Conservation (phyloP, 768 basidiomycete species). For the Leccinum rimulosum region DNA sequence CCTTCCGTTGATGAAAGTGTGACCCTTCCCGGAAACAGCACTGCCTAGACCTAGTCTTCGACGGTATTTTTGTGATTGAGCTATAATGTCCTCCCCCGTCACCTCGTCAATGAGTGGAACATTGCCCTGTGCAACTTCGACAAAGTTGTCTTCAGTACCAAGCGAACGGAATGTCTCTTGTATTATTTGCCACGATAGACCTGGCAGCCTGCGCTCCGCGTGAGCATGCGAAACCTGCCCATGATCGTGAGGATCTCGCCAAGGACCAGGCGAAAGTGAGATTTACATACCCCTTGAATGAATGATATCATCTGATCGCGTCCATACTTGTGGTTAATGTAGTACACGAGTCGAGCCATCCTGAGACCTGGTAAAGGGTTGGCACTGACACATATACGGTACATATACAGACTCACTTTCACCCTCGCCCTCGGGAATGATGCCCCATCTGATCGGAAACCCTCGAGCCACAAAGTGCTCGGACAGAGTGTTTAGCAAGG, state of each 20-base stretch:
- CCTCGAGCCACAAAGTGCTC: constrained; percentile 67
- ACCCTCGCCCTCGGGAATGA: constrained; percentile 64
- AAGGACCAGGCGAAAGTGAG: background rate
- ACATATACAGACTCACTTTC: constrained; percentile 31
- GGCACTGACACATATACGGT: background rate
- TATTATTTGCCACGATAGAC: constrained; percentile 45
- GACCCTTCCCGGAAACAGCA: constrained; percentile 45
- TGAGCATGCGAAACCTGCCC: constrained; percentile 41
- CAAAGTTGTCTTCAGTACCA: constrained; percentile 36
- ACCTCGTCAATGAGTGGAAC: constrained; percentile 27
- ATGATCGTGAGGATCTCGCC: constrained; percentile 2
- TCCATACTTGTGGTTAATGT: constrained; percentile 63
- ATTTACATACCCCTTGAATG: constrained; percentile 45
- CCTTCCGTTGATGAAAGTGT: constrained; percentile 89
- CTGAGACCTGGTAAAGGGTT: constrained; percentile 43
- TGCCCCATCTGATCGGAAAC: constrained; percentile 80
- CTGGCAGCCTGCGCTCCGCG: constrained; percentile 29
- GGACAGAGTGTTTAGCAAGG: constrained; percentile 63
- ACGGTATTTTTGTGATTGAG: constrained; percentile 51
- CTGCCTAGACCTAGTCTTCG: constrained; percentile 53
- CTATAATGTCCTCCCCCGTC: constrained; percentile 34
- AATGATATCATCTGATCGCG: constrained; percentile 61
- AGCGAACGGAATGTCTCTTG: constrained; percentile 40
- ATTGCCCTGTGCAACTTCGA: constrained; percentile 35
- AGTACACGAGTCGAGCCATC: constrained; percentile 73